These are phyloP conservation scores for Pythium brachiatum DNA, from an alignment of 352 stramenopile species.

Conservation along the genomic window DNA sequence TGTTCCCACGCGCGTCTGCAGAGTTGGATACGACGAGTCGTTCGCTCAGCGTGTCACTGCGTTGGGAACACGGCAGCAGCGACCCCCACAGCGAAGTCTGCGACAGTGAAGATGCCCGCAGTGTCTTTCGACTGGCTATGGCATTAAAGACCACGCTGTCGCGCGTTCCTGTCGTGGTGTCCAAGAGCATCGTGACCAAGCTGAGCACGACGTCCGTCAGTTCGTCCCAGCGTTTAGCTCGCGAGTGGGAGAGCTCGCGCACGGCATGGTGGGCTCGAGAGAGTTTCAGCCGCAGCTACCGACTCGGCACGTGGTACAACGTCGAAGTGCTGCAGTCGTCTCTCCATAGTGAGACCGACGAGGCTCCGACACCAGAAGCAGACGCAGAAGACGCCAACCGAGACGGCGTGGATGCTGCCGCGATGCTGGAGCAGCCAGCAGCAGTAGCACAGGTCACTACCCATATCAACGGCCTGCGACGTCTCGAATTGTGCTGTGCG, in stretches of 20 bases:
- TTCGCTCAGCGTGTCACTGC: slow-evolving; percentile 46
- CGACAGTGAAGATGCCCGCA: slow-evolving; percentile 44
- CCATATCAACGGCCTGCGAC: slow-evolving; percentile 42
- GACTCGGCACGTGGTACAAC: slow-evolving; percentile 73
- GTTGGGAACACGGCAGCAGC: slow-evolving; percentile 42
- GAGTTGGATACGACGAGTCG: slow-evolving; percentile 37
- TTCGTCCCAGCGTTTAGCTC: slow-evolving; percentile 45
- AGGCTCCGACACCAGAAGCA: not conserved
- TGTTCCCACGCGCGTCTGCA: slow-evolving; percentile 14
- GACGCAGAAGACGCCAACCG: not conserved
- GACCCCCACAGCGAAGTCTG: slow-evolving; percentile 28
- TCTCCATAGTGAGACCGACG: not conserved
- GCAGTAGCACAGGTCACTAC: slow-evolving; percentile 3
- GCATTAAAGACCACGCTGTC: slow-evolving; percentile 52
- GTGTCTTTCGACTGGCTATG: slow-evolving; percentile 58
- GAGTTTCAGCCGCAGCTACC: slow-evolving; percentile 68
- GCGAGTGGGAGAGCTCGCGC: slow-evolving; percentile 42
- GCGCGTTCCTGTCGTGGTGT: slow-evolving; percentile 52
- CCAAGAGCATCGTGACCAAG: slow-evolving; percentile 70
- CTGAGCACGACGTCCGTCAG: slow-evolving; percentile 40
- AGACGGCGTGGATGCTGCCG: not conserved
- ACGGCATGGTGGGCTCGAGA: slow-evolving; percentile 81
- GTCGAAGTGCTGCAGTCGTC: slow-evolving; percentile 13
- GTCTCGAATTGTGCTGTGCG: slow-evolving; percentile 48
- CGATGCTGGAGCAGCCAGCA: slow-evolving; percentile 5